These are phyloP conservation scores for Leonotis leonurus DNA, from an alignment of 257 asterid species.

Conservation along the genomic window DNA sequence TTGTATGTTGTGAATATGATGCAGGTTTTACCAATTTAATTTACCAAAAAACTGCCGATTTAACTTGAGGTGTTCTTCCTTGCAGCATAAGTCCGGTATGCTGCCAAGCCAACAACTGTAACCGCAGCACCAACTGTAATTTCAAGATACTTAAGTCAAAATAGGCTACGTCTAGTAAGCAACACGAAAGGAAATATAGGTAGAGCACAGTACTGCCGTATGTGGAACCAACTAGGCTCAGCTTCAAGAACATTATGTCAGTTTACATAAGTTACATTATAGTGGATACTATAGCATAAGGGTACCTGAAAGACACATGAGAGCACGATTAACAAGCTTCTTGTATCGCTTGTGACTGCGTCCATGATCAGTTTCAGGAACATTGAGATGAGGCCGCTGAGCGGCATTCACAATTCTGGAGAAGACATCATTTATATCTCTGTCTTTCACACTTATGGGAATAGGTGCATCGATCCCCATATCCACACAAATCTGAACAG, in stretches of 20 bases:
- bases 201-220: neutral
- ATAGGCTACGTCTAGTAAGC: neutral
- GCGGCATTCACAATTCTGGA: slow-evolving; percentile 76
- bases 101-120: slow-evolving; percentile 75
- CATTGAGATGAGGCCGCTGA: slow-evolving; percentile 71
- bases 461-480: slow-evolving; percentile 84
- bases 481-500: slow-evolving; percentile 63
- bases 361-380: slow-evolving; percentile 85
- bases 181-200: neutral
- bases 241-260: neutral
- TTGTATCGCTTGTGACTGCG: slow-evolving; percentile 59
- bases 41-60: slow-evolving; percentile 22
- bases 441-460: slow-evolving; percentile 73
- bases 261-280: neutral
- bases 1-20: neutral
- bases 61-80: slow-evolving; percentile 63
- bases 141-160: slow-evolving; percentile 16
- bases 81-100: slow-evolving; percentile 71
- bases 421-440: slow-evolving; percentile 71
- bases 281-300: neutral
- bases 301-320: slow-evolving; percentile 72
- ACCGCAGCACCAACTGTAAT: slow-evolving; percentile 85
- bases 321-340: slow-evolving; percentile 52
- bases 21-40: slow-evolving; percentile 5
- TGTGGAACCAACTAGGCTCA: neutral